Conservation (phyloP, 169 alveolate species). For the Theileria sp. region DNA sequence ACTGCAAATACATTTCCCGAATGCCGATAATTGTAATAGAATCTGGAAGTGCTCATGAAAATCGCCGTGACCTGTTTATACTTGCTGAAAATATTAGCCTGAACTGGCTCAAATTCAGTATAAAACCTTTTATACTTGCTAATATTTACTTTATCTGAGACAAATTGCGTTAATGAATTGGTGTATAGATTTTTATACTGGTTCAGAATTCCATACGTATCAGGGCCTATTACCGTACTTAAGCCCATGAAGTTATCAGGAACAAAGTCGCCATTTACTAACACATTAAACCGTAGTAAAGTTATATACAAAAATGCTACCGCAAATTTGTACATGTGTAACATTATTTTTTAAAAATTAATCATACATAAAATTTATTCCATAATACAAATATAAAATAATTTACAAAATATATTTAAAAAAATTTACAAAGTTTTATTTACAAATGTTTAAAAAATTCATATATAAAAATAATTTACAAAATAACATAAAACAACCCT, state of each 20-base stretch:
- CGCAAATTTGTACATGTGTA: not conserved
- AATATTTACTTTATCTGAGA: not conserved
- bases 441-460: not conserved
- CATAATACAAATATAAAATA: no score
- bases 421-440: no score
- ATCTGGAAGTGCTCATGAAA: constrained; percentile 70
- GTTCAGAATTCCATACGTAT: constrained; percentile 45
- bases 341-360: not conserved
- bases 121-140: not conserved
- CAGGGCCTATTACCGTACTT: constrained; percentile 58
- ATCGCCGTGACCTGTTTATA: constrained; percentile 65
- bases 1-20: constrained; percentile 64
- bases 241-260: constrained; percentile 20
- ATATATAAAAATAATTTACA: not conserved
- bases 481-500: not conserved
- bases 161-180: not conserved
- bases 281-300: not conserved
- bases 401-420: no score
- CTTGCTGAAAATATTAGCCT: constrained; percentile 26
- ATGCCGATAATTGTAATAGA: constrained; percentile 75
- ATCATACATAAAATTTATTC: not conserved
- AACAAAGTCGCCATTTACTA: not conserved
- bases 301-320: no score
- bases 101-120: not conserved
- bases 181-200: constrained; percentile 22